These are phyloP conservation scores for Cyclocybe cylindracea DNA, from an alignment of 768 basidiomycete genomes.

Conservation along the genomic window DNA sequence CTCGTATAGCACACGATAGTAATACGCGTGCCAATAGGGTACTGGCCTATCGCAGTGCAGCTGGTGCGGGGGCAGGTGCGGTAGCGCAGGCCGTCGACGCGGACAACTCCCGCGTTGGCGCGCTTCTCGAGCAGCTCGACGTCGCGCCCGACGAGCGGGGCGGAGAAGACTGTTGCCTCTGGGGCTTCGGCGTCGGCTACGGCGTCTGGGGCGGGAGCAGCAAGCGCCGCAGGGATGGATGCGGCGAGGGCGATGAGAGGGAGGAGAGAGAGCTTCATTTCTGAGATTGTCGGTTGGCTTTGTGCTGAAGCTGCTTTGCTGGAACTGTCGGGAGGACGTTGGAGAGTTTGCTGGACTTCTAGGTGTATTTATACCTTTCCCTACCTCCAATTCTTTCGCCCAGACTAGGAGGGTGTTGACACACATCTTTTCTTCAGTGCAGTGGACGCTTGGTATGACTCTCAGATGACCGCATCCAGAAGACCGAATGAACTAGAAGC, in stretches of 20 bases:
- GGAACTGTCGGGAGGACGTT: no score
- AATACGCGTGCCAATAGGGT: constrained; percentile 2
- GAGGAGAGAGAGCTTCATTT: constrained; percentile 5
- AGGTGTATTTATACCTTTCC: no score
- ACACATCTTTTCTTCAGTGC: no score
- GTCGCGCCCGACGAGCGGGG: background rate
- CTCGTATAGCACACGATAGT: constrained; percentile 2
- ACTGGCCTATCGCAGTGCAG: constrained; percentile 5
- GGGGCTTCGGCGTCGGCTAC: background rate
- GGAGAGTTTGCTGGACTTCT: no score
- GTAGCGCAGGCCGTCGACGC: constrained; percentile 7
- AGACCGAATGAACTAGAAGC: no score
- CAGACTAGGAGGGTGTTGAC: no score
- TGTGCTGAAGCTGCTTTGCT: no score
- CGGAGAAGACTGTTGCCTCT: background rate
- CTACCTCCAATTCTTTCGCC: no score
- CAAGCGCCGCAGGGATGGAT: background rate
- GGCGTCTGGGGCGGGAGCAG: background rate
- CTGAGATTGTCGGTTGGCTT: no score
- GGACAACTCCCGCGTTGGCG: background rate
- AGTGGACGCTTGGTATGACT: no score
- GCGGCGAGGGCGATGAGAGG: constrained; percentile 3
- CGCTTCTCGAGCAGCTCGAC: constrained; percentile 2
- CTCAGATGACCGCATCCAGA: no score
- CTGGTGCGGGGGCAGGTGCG: constrained; percentile 6